phyloP scores from a whole-genome alignment of 1,284 basidiomycete genomes.

The Moniliella sp. region DNA sequence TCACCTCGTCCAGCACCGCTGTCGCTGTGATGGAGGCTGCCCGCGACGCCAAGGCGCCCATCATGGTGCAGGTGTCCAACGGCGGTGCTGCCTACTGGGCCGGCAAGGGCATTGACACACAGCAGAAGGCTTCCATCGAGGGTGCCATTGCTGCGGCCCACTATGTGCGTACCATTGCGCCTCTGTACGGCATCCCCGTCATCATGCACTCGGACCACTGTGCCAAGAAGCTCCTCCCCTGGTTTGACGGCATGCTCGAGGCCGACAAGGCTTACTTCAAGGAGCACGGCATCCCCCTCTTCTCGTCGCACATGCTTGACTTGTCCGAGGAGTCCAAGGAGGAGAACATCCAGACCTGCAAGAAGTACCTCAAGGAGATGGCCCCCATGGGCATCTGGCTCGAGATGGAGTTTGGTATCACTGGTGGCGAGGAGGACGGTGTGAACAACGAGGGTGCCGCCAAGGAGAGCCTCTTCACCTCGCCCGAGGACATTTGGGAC shows the following conservation, averaged over 20 bases:
- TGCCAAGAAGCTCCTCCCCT: conserved; percentile 88
- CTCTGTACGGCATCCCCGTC: conserved; percentile 48
- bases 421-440: conserved; percentile 95
- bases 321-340: conserved; percentile 94
- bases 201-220: conserved; percentile 98
- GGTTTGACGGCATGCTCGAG: conserved; percentile 96
- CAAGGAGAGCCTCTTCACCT: conserved; percentile 82
- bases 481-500: conserved; percentile 76
- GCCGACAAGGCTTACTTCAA: conserved; percentile 87
- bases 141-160: conserved; percentile 80
- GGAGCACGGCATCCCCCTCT: conserved; percentile 65
- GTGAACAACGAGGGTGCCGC: conserved; percentile 59
- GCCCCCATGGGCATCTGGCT: conserved; percentile 67
- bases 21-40: conserved; percentile 32
- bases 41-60: conserved; percentile 70
- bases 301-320: conserved; percentile 99
- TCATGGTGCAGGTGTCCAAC: conserved; percentile 87
- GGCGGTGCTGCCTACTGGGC: conserved; percentile 84
- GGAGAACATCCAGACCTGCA: conserved; percentile 82
- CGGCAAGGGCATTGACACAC: conserved; percentile 84
- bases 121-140: conserved; percentile 81
- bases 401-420: conserved; percentile 99
- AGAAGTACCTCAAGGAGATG: conserved; percentile 88
- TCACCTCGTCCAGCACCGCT: conserved; percentile 17
- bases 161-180: conserved; percentile 63